These are phyloP conservation scores for Acanthamoeba culbertsoni DNA, from an alignment of 208 protist genomes.

Conservation along the genomic window DNA sequence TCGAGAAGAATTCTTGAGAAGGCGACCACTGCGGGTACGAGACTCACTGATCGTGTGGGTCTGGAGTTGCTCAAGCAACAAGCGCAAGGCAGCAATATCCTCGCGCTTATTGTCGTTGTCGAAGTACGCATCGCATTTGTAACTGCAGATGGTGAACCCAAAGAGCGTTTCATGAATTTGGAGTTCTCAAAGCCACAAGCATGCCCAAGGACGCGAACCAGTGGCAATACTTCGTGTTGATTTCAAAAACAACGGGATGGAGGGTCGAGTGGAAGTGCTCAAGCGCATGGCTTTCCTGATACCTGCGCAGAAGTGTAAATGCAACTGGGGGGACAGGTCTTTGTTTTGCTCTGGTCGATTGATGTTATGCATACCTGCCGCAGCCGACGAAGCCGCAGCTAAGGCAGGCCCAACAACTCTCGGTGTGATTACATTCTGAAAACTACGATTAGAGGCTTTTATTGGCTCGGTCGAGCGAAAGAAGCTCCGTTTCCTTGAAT, in stretches of 20 bases:
- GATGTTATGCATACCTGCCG: neutral
- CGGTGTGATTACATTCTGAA: conserved; percentile 46
- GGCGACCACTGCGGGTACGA: neutral
- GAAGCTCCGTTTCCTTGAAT: neutral
- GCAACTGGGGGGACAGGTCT: neutral
- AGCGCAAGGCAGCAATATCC: neutral
- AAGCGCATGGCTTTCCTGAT: conserved; percentile 24
- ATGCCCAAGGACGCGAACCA: neutral
- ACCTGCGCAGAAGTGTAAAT: neutral
- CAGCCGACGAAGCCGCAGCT: conserved; percentile 35
- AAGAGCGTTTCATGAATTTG: neutral
- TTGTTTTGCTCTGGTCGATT: neutral
- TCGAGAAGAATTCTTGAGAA: neutral
- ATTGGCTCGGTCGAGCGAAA: neutral
- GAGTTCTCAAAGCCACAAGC: neutral
- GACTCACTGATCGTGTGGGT: conserved; percentile 57
- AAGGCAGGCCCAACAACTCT: conserved; percentile 47
- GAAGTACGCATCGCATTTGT: conserved; percentile 36
- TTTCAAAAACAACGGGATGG: conserved; percentile 40
- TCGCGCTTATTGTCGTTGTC: conserved; percentile 46
- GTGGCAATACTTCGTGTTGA: conserved; percentile 43
- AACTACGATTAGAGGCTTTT: neutral
- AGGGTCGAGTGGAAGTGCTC: neutral
- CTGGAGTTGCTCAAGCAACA: conserved; percentile 9
- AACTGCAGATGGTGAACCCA: neutral